These are phyloP conservation scores for Grifola frondosa DNA, from an alignment of 1,284 basidiomycete species.

Conservation along the genomic window DNA sequence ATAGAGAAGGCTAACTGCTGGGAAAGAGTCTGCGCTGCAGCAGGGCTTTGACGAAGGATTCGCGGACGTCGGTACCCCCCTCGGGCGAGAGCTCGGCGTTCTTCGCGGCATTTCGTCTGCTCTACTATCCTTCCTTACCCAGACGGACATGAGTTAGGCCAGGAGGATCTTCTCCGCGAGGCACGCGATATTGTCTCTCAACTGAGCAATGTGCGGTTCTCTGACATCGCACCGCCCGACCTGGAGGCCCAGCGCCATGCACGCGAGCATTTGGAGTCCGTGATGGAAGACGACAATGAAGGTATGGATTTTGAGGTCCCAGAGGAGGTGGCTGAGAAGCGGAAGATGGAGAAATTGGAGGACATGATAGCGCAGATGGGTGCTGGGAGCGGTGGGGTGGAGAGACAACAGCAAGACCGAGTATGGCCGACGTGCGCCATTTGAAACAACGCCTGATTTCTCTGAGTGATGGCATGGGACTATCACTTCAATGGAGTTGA, in stretches of 20 bases:
- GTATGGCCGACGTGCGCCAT: slow-evolving; percentile 41
- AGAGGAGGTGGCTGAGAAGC: slow-evolving; percentile 47
- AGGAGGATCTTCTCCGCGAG: slow-evolving; percentile 30
- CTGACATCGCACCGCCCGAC: slow-evolving; percentile 69
- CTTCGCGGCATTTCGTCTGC: slow-evolving; percentile 69
- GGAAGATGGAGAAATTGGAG: slow-evolving; percentile 53
- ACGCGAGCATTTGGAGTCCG: slow-evolving; percentile 52
- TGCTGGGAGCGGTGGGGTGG: slow-evolving; percentile 22
- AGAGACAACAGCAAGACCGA: slow-evolving; percentile 35
- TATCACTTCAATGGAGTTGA: slow-evolving; percentile 30
- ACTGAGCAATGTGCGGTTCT: slow-evolving; percentile 60
- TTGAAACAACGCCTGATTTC: slow-evolving; percentile 41
- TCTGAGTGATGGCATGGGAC: slow-evolving; percentile 34
- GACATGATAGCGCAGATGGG: slow-evolving; percentile 51
- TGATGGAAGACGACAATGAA: slow-evolving; percentile 25
- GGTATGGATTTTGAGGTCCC: slow-evolving; percentile 19
- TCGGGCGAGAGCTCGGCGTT: slow-evolving; percentile 71
- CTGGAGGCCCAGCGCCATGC: slow-evolving; percentile 73
- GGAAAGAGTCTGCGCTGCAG: slow-evolving; percentile 80
- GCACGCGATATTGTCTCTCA: slow-evolving; percentile 49
- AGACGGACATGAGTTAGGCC: not conserved
- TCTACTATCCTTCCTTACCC: slow-evolving; percentile 51
- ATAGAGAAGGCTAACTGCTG: slow-evolving; percentile 83
- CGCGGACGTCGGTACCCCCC: slow-evolving; percentile 64
- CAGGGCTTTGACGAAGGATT: slow-evolving; percentile 82